Percentiles rank a stretch among this genome's conserved stretches.
Conservation (phyloP, 345 rosid genomes). For the Eucalyptus cloeziana region DNA sequence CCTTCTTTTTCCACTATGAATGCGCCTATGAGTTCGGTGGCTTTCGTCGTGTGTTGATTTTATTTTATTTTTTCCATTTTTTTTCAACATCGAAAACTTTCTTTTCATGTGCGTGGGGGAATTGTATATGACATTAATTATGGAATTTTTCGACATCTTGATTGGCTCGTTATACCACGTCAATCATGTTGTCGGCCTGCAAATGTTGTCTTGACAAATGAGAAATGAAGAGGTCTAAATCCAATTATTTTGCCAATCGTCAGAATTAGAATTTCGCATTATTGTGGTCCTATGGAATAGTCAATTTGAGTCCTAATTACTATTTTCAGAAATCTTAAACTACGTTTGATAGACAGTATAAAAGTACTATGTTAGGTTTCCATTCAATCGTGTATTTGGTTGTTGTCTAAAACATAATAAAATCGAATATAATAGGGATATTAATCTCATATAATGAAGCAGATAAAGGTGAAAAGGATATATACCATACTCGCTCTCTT, state of each 20-base stretch:
- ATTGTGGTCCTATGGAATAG: rapidly evolving
- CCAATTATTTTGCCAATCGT: background rate
- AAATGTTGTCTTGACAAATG: background rate
- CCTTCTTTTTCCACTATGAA: background rate
- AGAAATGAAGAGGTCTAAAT: background rate
- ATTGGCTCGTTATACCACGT: rapidly evolving
- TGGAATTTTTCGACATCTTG: background rate
- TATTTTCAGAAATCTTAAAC: rapidly evolving
- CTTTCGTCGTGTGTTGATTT: background rate
- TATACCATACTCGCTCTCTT: background rate
- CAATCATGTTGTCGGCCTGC: background rate
- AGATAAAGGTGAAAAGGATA: background rate
- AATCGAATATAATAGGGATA: background rate
- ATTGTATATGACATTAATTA: background rate
- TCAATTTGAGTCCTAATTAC: background rate
- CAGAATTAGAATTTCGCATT: background rate
- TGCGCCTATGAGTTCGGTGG: background rate
- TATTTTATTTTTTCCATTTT: background rate
- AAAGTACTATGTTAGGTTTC: background rate
- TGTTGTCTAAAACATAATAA: background rate
- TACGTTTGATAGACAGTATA: background rate
- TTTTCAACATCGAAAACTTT: background rate
- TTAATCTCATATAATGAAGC: background rate
- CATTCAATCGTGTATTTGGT: background rate
- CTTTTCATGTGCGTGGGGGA: background rate